phyloP scores from a whole-genome alignment of 2,329 filamentous ascomycete genomes.

The Coleophoma crateriformis region DNA sequence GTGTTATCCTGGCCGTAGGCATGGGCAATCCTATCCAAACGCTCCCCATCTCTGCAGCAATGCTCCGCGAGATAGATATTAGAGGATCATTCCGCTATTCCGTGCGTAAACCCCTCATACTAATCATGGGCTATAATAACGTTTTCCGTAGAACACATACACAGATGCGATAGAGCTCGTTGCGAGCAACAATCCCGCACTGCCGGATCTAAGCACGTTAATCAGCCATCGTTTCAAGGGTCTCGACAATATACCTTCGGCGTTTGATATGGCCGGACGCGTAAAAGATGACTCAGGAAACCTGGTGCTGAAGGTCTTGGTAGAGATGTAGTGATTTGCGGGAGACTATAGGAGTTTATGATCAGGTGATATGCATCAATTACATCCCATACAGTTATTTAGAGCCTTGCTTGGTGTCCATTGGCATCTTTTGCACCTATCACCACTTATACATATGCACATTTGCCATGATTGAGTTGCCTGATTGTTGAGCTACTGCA shows the following conservation, averaged over 20 bases:
- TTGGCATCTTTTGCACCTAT: constrained; percentile 55
- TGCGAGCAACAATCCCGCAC: constrained; percentile 54
- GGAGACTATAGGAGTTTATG: too few species aligned
- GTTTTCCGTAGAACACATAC: constrained; percentile 62
- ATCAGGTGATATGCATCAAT: too few species aligned
- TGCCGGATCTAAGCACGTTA: constrained; percentile 73
- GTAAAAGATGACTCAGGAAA: constrained; percentile 26
- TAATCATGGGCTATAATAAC: too few species aligned
- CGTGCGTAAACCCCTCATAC: too few species aligned
- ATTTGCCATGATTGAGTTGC: too few species aligned
- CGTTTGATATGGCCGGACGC: constrained; percentile 82
- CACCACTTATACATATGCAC: constrained; percentile 29
- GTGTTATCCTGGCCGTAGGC: constrained; percentile 68
- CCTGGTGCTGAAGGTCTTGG: constrained; percentile 26
- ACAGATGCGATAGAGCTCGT: constrained; percentile 85
- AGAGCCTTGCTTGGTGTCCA: too few species aligned
- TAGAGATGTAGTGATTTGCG: constrained; percentile 13
- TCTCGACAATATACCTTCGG: constrained; percentile 78
- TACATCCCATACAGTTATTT: too few species aligned
- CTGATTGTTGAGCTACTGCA: too few species aligned
- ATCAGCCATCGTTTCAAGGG: constrained; percentile 78
- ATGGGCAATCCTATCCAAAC: constrained; percentile 76
- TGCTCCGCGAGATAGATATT: constrained; percentile 72
- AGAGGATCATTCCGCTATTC: constrained; percentile 73
- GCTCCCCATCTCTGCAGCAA: constrained; percentile 65